These are phyloP conservation scores for Harringtonia lauricola DNA, from an alignment of 2,329 filamentous ascomycete species.

Conservation along the genomic window DNA sequence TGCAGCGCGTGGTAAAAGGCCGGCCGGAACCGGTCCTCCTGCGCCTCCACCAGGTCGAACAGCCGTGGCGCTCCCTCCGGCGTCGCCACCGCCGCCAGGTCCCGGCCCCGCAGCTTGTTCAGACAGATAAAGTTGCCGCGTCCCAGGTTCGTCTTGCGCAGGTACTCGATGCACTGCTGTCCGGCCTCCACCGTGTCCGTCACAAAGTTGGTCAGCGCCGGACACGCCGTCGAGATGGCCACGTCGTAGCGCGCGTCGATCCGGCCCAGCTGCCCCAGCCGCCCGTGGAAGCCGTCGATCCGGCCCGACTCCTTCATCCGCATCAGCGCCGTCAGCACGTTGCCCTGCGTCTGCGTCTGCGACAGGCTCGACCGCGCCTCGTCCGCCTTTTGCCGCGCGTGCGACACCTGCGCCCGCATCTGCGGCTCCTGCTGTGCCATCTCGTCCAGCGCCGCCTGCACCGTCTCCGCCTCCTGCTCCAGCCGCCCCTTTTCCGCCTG, in stretches of 20 bases:
- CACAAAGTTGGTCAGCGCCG: constrained; percentile 87
- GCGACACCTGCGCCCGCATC: constrained; percentile 74
- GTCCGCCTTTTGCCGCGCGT: constrained; percentile 86
- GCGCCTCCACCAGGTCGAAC: constrained; percentile 85
- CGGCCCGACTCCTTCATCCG: constrained; percentile 90
- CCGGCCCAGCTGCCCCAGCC: constrained; percentile 83
- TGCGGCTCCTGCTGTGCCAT: constrained; percentile 70
- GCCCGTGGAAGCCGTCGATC: constrained; percentile 93
- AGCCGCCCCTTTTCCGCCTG: constrained; percentile 61
- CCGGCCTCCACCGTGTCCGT: constrained; percentile 93
- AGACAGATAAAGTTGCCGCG: constrained; percentile 95
- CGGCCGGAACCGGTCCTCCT: constrained; percentile 74
- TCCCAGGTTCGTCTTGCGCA: constrained; percentile 93
- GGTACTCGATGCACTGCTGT: constrained; percentile 95
- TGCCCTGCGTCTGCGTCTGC: constrained; percentile 83
- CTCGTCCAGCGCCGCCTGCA: constrained; percentile 62
- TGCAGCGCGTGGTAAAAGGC: constrained; percentile 95
- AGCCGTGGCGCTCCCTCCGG: constrained; percentile 86
- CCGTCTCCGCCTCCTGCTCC: constrained; percentile 61
- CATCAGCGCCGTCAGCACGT: constrained; percentile 85
- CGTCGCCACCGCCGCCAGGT: constrained; percentile 71
- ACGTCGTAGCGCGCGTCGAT: constrained; percentile 94
- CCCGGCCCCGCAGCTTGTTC: constrained; percentile 70
- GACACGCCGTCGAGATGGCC: constrained; percentile 95
- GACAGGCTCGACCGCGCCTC: constrained; percentile 87